A percentile compares a stretch with the other conserved stretches of the same genome.
Evolutionary conservation across 192 early-diverging fungal species (phyloP).

Genomic region (Cetraspora pellucida): DNA sequence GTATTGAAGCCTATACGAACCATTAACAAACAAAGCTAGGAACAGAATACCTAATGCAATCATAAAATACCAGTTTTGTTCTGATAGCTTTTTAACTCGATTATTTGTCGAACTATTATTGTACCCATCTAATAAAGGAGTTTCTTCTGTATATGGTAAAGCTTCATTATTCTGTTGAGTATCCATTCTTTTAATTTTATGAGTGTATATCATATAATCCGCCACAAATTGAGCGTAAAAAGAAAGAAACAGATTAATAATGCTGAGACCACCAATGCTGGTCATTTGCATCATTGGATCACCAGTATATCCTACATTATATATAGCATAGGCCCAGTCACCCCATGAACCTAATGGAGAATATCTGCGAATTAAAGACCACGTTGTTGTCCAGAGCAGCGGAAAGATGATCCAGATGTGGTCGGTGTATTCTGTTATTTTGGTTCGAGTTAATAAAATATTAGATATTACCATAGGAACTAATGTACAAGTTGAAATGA

Average conservation of each 20-base stretch:
- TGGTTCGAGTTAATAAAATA: neutral
- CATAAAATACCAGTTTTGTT: neutral
- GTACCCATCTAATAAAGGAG: neutral
- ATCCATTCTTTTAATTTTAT: neutral
- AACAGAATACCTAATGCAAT: neutral
- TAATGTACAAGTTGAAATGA: too few species aligned
- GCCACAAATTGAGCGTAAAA: neutral
- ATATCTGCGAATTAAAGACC: conserved; percentile 2
- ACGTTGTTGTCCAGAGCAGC: neutral
- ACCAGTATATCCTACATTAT: neutral
- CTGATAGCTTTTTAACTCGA: neutral
- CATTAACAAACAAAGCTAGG: neutral
- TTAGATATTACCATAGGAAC: neutral
- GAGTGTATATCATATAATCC: neutral
- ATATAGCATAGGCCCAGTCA: conserved; percentile 27
- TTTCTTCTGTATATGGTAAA: neutral
- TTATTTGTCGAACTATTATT: neutral
- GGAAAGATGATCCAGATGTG: neutral
- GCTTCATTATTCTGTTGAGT: neutral
- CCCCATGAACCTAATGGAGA: conserved; percentile 32
- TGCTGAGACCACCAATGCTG: neutral
- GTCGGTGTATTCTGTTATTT: neutral
- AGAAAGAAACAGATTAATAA: neutral
- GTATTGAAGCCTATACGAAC: neutral
- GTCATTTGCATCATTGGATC: conserved; percentile 17